Evolutionary conservation across 164 flowering plant genomes (phyloP).

Genomic region (Malania oleifera): DNA sequence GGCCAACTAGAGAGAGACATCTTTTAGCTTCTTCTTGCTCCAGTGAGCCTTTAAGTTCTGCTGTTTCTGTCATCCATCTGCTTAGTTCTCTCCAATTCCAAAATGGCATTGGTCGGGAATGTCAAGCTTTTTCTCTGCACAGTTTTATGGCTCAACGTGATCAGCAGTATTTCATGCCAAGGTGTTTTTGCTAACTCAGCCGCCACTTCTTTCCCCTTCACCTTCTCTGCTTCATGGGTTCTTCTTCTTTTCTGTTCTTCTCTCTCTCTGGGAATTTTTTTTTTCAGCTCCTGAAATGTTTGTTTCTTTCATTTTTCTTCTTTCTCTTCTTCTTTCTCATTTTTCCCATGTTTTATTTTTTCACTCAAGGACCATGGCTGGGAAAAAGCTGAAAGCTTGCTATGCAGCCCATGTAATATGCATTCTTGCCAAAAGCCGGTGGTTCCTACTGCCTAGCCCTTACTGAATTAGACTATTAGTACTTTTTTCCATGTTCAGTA

Average conservation of each 20-base stretch:
- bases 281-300: not conserved
- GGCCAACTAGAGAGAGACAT: constrained; percentile 52
- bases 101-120: constrained; percentile 29
- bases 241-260: no score
- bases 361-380: no score
- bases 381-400: no score
- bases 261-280: not conserved
- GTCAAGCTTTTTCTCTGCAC: constrained; percentile 21
- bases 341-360: no score
- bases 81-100: no score
- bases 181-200: constrained; percentile 16
- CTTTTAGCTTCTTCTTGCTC: constrained; percentile 11
- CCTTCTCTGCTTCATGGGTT: no score
- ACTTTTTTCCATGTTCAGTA: no score
- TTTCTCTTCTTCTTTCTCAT: not conserved
- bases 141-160: constrained; percentile 26
- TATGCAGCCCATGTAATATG: no score
- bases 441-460: no score
- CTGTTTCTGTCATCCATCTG: constrained; percentile 8
- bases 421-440: no score
- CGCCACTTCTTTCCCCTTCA: no score
- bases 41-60: constrained; percentile 8
- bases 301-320: constrained; percentile 1
- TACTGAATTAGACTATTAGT: no score
- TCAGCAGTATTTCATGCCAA: constrained; percentile 21